These are phyloP conservation scores for Penicillium soppii DNA, from an alignment of 495 filamentous ascomycete genomes.

Conservation along the genomic window DNA sequence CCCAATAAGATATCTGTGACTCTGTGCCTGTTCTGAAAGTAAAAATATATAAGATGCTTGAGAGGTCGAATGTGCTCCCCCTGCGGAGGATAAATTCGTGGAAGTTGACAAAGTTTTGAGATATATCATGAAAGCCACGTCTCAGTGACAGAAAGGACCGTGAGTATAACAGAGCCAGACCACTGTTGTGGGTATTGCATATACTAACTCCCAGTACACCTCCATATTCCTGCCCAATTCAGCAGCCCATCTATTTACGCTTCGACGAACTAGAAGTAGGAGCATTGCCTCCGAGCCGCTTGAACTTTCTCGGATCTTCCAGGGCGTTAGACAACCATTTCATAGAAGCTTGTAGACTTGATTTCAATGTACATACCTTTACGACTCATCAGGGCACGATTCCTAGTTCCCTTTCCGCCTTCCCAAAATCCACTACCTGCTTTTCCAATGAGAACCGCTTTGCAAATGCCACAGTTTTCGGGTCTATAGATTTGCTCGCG, in stretches of 20 bases:
- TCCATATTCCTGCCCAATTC: background rate
- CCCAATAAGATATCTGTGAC: too few relatives aligned
- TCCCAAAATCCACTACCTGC: constrained; percentile 84
- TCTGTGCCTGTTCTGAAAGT: too few relatives aligned
- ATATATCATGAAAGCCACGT: too few relatives aligned
- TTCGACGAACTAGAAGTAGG: constrained; percentile 32
- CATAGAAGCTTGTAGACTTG: constrained; percentile 2
- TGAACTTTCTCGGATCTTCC: constrained; percentile 68
- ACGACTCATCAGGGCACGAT: constrained; percentile 66
- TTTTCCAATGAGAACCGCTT: constrained; percentile 67
- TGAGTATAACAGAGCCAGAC: too few relatives aligned
- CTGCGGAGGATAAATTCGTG: too few relatives aligned
- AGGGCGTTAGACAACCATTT: background rate
- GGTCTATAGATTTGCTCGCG: constrained; percentile 81
- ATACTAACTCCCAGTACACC: too few relatives aligned
- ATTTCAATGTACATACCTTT: constrained; percentile 46
- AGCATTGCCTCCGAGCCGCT: constrained; percentile 41
- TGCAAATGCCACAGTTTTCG: constrained; percentile 78
- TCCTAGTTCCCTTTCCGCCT: constrained; percentile 82
- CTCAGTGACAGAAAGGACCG: too few relatives aligned
- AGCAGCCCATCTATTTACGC: constrained; percentile 21
- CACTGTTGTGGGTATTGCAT: too few relatives aligned
- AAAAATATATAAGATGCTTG: too few relatives aligned
- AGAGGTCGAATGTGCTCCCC: too few relatives aligned
- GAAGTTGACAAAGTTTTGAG: too few relatives aligned